Conservation (phyloP, 768 basidiomycete species). For the Galerina sulciceps region DNA sequence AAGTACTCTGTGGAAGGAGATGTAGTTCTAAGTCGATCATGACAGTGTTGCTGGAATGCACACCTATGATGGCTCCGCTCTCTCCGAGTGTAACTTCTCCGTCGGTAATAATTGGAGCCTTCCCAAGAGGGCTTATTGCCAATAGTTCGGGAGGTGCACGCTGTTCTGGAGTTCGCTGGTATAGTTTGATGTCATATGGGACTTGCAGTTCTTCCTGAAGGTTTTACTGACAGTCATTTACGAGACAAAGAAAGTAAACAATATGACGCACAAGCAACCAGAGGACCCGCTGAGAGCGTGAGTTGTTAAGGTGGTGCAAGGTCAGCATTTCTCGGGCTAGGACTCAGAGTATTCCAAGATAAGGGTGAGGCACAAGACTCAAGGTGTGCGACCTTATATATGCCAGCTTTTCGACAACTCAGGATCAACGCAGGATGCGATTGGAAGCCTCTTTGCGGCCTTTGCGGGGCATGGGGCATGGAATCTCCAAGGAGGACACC, state of each 20-base stretch:
- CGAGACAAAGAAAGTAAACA: neutral
- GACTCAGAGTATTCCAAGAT: too few species aligned
- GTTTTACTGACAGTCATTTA: neutral
- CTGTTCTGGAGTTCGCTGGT: constrained; percentile 33
- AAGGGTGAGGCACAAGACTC: too few species aligned
- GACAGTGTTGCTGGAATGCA: neutral
- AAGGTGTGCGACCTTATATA: too few species aligned
- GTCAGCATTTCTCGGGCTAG: constrained; percentile 15
- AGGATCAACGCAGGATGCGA: too few species aligned
- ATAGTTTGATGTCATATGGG: constrained; percentile 47
- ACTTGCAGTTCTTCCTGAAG: constrained; percentile 55
- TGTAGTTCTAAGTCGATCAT: neutral
- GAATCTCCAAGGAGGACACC: too few species aligned
- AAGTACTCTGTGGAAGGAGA: constrained; percentile 38
- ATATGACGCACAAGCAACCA: constrained; percentile 42
- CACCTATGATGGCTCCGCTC: constrained; percentile 48
- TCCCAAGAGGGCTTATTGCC: constrained; percentile 47
- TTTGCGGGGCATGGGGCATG: too few species aligned
- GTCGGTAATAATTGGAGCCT: constrained; percentile 50
- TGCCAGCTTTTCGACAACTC: too few species aligned
- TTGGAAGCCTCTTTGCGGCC: too few species aligned
- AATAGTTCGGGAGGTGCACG: constrained; percentile 41
- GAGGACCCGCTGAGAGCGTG: constrained; percentile 52
- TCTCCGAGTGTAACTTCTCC: constrained; percentile 42
- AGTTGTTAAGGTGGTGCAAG: constrained; percentile 51